phyloP scores from a whole-genome alignment of 371 early-diverging fungal species.

The Rhizopus microsporus region DNA sequence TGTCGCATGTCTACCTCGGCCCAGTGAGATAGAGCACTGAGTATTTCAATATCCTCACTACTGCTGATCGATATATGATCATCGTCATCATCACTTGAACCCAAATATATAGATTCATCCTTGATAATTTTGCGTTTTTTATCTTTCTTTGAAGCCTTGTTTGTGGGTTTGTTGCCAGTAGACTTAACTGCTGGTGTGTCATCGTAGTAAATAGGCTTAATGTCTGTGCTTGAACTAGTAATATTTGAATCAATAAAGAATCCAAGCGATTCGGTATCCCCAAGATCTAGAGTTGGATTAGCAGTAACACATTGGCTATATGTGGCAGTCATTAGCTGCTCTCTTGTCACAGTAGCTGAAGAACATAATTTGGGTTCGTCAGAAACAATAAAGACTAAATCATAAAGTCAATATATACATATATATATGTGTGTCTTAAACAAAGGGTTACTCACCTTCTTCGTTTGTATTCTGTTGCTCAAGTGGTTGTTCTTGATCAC shows the following conservation, averaged over 20 bases:
- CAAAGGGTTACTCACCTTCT: too few species aligned
- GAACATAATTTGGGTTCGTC: background rate
- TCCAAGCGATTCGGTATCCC: background rate
- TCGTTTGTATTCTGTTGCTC: too few species aligned
- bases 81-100: slow-evolving; percentile 15
- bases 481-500: too few species aligned
- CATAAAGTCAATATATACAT: too few species aligned
- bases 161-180: background rate
- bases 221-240: background rate
- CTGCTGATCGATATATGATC: slow-evolving; percentile 23
- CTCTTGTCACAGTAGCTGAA: too few species aligned
- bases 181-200: background rate
- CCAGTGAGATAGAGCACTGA: slow-evolving; percentile 18
- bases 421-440: too few species aligned
- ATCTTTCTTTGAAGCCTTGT: slow-evolving; percentile 7
- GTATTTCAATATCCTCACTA: slow-evolving; percentile 18
- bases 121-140: slow-evolving; percentile 3
- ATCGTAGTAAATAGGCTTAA: background rate
- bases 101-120: slow-evolving; percentile 17
- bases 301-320: background rate
- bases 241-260: slow-evolving; percentile 23
- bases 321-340: slow-evolving; percentile 4
- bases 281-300: background rate
- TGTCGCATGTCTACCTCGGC: background rate
- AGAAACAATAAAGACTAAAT: slow-evolving; percentile 7